A percentile compares a stretch with the other conserved stretches of the same genome.
These are phyloP conservation scores for Penicillium sp. DNA, from an alignment of 2,329 filamentous ascomycete genomes.

Conservation along the genomic window DNA sequence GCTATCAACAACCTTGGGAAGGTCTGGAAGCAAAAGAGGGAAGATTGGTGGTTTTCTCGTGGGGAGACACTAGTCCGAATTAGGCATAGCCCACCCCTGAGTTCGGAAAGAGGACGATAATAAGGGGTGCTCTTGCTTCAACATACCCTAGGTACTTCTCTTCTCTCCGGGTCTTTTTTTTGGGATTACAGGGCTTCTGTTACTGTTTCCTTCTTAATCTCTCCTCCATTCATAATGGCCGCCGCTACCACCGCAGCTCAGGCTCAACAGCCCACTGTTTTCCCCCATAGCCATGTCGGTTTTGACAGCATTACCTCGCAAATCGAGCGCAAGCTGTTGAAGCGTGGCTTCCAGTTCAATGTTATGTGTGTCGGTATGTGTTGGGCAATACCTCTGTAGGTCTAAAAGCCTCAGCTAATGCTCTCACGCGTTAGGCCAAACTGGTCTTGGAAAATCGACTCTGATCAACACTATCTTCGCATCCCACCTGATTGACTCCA, in stretches of 20 bases:
- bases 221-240: conserved; percentile 49
- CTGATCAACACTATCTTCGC: conserved; percentile 99
- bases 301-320: conserved; percentile 99
- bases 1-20: conserved; percentile 1
- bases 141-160: background rate
- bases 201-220: conserved; percentile 3
- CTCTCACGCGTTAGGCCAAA: conserved; percentile 62
- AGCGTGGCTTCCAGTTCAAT: conserved; percentile 99
- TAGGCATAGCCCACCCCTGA: conserved; percentile 33
- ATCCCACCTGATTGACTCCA: conserved; percentile 97
- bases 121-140: conserved; percentile 13
- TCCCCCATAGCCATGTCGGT: conserved; percentile 96
- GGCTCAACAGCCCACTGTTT: conserved; percentile 47
- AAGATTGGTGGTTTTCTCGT: conserved; percentile 9
- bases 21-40: conserved; percentile 7
- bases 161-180: conserved; percentile 6
- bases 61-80: conserved; percentile 27
- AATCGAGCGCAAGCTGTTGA: conserved; percentile 98
- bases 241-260: conserved; percentile 52
- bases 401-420: background rate
- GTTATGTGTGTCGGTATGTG: conserved; percentile 95
- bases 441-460: conserved; percentile 95
- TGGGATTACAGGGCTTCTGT: conserved; percentile 1
- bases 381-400: background rate
- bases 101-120: conserved; percentile 20